Conservation (phyloP, 2,329 filamentous ascomycete genomes). For the Talaromyces sp. region DNA sequence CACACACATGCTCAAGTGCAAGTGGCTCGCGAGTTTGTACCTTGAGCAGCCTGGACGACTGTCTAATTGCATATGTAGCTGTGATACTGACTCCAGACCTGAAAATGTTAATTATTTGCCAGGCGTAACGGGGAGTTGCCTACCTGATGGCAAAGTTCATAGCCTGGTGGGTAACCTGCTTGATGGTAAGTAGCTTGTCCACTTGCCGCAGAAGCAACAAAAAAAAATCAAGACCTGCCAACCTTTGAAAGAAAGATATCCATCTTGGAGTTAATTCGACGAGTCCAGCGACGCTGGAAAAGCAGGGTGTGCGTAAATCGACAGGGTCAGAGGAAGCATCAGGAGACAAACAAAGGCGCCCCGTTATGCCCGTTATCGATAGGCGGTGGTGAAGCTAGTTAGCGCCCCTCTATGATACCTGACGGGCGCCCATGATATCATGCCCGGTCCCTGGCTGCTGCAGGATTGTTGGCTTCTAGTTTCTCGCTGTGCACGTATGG, state of each 20-base stretch:
- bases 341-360: not conserved
- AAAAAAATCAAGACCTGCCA: constrained; percentile 12
- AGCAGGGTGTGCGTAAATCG: not conserved
- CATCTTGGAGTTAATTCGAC: constrained; percentile 50
- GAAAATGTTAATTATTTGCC: not conserved
- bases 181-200: not conserved
- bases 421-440: not conserved
- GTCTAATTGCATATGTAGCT: constrained; percentile 75
- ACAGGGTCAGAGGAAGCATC: not conserved
- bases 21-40: constrained; percentile 25
- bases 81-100: constrained; percentile 79
- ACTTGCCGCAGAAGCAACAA: not conserved
- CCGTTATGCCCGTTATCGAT: not conserved
- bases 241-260: constrained; percentile 63
- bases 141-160: constrained; percentile 84
- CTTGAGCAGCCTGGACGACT: constrained; percentile 73
- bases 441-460: not conserved
- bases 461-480: not conserved
- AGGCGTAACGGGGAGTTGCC: not conserved
- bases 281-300: not conserved
- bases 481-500: not conserved
- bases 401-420: not conserved
- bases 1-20: not conserved
- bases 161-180: constrained; percentile 66
- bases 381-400: not conserved